Conservation (phyloP, 2,329 filamentous ascomycete species). For the Colletotrichum chlorophyti region DNA sequence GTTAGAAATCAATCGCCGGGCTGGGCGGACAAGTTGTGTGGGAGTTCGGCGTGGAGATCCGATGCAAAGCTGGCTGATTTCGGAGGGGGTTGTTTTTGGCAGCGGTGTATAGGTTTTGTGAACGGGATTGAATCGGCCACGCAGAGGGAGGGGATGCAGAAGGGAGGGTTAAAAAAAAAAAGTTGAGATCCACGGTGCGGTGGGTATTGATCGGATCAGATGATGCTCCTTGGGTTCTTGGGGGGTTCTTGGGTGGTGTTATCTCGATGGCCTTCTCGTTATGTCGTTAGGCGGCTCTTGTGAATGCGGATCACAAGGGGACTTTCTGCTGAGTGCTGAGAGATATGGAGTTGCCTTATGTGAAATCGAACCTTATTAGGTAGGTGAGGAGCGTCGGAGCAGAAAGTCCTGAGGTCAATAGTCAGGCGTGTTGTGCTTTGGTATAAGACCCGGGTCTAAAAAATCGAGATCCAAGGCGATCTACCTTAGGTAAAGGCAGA, state of each 20-base stretch:
- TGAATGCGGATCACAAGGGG: conserved; percentile 16
- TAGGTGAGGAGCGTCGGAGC: conserved; percentile 13
- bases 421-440: too few species aligned
- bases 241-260: conserved; percentile 4
- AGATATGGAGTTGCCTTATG: conserved; percentile 23
- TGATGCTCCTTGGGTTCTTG: conserved; percentile 9
- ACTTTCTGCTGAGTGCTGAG: conserved; percentile 14
- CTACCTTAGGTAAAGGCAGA: conserved; percentile 9
- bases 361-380: conserved; percentile 23
- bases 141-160: background rate
- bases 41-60: conserved; percentile 25
- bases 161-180: conserved; percentile 1
- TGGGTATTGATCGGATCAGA: conserved; percentile 23
- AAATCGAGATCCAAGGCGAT: conserved; percentile 15
- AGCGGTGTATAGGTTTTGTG: conserved; percentile 22
- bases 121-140: background rate
- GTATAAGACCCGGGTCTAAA: too few species aligned
- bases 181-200: conserved; percentile 16
- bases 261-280: conserved; percentile 13
- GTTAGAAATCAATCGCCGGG: conserved; percentile 2
- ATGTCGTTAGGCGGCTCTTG: conserved; percentile 23
- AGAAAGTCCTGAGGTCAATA: conserved; percentile 12
- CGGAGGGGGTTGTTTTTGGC: background rate
- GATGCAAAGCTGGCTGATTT: conserved; percentile 20
- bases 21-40: background rate